Conservation (phyloP, 345 rosid genomes). For the Schrenkiella parvula region DNA sequence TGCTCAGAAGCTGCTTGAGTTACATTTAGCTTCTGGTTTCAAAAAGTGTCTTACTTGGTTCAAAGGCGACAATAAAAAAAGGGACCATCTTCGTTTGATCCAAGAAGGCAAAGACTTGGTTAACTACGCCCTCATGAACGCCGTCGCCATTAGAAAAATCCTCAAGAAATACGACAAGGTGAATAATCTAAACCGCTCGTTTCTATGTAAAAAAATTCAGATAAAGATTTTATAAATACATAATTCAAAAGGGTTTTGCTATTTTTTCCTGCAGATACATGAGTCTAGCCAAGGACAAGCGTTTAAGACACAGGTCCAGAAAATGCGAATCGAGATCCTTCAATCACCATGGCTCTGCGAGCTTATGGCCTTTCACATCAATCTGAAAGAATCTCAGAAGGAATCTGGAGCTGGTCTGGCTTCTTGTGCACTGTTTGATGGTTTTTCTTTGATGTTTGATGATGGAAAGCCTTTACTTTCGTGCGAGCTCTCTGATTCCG, state of each 20-base stretch:
- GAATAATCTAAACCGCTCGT: background rate
- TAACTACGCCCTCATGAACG: slow-evolving; percentile 78
- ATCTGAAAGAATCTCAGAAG: slow-evolving; percentile 55
- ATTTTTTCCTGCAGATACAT: slow-evolving; percentile 57
- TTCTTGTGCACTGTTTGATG: slow-evolving; percentile 53
- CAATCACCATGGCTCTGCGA: slow-evolving; percentile 96
- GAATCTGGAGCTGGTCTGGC: slow-evolving; percentile 25
- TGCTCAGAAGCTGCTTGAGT: slow-evolving; percentile 80
- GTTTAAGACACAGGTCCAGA: slow-evolving; percentile 77
- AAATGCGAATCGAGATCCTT: slow-evolving; percentile 84
- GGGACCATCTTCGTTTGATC: slow-evolving; percentile 51
- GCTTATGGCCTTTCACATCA: slow-evolving; percentile 88
- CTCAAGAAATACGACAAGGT: slow-evolving; percentile 97
- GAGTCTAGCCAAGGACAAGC: slow-evolving; percentile 91
- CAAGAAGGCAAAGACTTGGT: slow-evolving; percentile 88
- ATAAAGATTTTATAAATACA: background rate
- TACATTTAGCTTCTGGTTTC: slow-evolving; percentile 81
- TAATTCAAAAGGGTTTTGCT: slow-evolving; percentile 7
- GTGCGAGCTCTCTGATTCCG: slow-evolving; percentile 69
- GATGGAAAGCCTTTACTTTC: slow-evolving; percentile 76
- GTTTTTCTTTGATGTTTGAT: slow-evolving; percentile 49
- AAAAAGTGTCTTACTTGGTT: slow-evolving; percentile 67
- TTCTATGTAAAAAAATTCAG: background rate
- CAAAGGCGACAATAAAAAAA: slow-evolving; percentile 45
- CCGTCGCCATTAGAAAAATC: slow-evolving; percentile 79